Percentiles rank a stretch among this genome's conserved stretches.
Evolutionary conservation across 2,329 filamentous ascomycete genomes (phyloP).

Genomic region (Trichoderma sp.): DNA sequence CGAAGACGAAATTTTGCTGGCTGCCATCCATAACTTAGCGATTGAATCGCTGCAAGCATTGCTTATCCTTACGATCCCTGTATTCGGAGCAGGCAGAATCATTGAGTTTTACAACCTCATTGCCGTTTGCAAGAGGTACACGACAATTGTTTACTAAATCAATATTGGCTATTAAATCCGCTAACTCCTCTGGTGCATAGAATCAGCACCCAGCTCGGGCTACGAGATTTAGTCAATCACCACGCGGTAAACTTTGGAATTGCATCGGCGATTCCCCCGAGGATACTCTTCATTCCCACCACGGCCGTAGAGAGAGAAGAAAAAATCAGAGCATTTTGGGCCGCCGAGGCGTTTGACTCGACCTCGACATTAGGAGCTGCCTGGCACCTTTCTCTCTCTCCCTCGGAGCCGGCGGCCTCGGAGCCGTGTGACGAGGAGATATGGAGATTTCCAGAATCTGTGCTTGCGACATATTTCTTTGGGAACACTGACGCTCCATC

Average conservation of each 20-base stretch:
- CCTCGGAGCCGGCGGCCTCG: background rate
- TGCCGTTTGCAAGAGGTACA: background rate
- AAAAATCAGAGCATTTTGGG: background rate
- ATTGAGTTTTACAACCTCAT: background rate
- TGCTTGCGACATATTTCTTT: too few relatives aligned
- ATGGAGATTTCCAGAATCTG: background rate
- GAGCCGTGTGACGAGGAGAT: background rate
- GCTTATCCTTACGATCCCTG: background rate
- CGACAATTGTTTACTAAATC: background rate
- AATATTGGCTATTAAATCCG: background rate
- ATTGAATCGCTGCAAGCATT: background rate
- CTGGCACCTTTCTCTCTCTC: background rate
- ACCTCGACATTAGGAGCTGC: background rate
- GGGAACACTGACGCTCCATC: accelerated
- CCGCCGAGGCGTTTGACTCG: background rate
- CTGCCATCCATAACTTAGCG: background rate
- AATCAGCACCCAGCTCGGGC: background rate
- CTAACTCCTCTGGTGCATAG: background rate
- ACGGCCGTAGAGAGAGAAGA: background rate
- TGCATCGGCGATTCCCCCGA: background rate
- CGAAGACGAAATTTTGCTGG: background rate
- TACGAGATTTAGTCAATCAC: background rate
- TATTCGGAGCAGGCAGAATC: background rate
- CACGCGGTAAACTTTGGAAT: background rate
- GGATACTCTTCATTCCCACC: background rate